Conservation (phyloP, 2,329 filamentous ascomycete species). For the Botrytis aclada region DNA sequence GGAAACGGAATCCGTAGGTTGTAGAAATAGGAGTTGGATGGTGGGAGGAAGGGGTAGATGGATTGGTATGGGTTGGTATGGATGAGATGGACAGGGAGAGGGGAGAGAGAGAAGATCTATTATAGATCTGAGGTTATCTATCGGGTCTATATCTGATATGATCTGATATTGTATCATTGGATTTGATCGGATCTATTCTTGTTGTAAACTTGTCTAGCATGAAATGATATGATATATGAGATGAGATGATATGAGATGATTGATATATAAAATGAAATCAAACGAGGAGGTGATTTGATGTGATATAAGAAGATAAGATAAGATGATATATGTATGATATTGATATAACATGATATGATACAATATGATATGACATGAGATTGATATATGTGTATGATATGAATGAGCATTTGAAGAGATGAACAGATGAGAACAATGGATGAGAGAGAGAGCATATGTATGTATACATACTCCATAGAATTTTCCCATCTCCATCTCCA, state of each 20-base stretch:
- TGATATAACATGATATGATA: no score
- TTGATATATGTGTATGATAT: no score
- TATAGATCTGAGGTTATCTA: no score
- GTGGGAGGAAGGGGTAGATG: not conserved
- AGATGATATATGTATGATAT: no score
- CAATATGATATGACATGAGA: not conserved
- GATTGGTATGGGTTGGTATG: no score
- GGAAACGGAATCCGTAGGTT: not conserved
- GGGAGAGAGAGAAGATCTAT: no score
- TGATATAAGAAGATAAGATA: not conserved
- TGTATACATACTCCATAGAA: no score
- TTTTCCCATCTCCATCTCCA: not conserved
- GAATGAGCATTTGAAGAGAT: not conserved
- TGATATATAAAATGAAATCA: not conserved
- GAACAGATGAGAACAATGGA: no score
- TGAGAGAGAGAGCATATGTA: not conserved
- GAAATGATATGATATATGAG: not conserved
- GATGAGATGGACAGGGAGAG: not conserved
- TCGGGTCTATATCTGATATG: not conserved
- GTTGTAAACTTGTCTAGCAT: not conserved
- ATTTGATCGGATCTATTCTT: not conserved
- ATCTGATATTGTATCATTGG: no score
- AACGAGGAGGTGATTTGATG: not conserved
- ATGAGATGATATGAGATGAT: not conserved
- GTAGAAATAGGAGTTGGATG: not conserved